phyloP scores from a whole-genome alignment of 805 yeast species.

The Ogataea pignaliae region DNA sequence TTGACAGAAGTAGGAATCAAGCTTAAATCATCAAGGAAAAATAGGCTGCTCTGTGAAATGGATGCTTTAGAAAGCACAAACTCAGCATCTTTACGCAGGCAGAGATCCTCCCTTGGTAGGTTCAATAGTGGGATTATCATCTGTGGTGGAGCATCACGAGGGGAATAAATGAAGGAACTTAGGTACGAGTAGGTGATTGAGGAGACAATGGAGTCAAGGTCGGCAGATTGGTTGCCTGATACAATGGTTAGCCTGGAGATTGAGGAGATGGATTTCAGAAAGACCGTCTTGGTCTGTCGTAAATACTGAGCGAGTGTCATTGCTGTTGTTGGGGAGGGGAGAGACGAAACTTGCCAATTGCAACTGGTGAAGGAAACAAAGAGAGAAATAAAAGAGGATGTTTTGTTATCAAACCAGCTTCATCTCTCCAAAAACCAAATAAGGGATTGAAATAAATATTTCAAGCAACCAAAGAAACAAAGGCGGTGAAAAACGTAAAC shows the following conservation, averaged over 20 bases:
- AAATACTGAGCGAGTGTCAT: slow-evolving; percentile 2
- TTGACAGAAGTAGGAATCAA: slow-evolving; percentile 9
- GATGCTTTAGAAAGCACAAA: slow-evolving; percentile 44
- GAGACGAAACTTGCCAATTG: too few relatives aligned
- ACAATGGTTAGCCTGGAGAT: slow-evolving; percentile 35
- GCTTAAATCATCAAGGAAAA: slow-evolving; percentile 66
- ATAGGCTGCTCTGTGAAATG: slow-evolving; percentile 46
- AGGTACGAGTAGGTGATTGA: slow-evolving; percentile 72
- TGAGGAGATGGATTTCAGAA: slow-evolving; percentile 1
- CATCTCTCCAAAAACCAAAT: too few relatives aligned
- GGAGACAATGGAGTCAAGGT: slow-evolving; percentile 81
- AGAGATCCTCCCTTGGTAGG: slow-evolving; percentile 61
- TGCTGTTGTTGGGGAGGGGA: background rate
- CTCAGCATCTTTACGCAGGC: slow-evolving; percentile 66
- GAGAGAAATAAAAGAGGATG: too few relatives aligned
- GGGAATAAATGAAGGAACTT: slow-evolving; percentile 19
- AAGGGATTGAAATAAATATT: too few relatives aligned
- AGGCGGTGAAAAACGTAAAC: too few relatives aligned
- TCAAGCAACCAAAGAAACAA: too few relatives aligned
- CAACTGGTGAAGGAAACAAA: background rate
- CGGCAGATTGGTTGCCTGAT: slow-evolving; percentile 83
- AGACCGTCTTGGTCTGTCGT: slow-evolving; percentile 3
- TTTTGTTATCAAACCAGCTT: too few relatives aligned
- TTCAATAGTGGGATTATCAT: slow-evolving; percentile 66
- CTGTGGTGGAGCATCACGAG: slow-evolving; percentile 19